Percentiles rank a stretch among this genome's conserved stretches.
Evolutionary conservation across 2,329 filamentous ascomycete species (phyloP).

Genomic region (Chaetomium globosum): DNA sequence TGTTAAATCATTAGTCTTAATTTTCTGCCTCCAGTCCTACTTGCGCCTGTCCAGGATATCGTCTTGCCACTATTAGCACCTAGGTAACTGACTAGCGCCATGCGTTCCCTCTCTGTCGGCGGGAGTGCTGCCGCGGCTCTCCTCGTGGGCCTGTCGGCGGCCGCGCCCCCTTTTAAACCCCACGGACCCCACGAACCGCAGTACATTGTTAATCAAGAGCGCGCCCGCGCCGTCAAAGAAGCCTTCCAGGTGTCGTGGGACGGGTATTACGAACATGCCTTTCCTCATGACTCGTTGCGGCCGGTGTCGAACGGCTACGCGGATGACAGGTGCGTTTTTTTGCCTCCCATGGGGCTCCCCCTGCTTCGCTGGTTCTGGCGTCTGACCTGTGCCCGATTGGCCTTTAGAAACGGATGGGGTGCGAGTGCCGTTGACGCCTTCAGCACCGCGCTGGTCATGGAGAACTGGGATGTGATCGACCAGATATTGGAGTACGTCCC

Average conservation of each 20-base stretch:
- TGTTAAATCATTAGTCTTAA: not conserved
- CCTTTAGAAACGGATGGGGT: constrained; percentile 75
- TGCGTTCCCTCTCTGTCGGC: constrained; percentile 21
- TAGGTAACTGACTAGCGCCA: constrained; percentile 1
- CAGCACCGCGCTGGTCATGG: constrained; percentile 78
- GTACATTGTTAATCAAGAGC: constrained; percentile 42
- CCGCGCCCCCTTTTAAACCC: constrained; percentile 14
- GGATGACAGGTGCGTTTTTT: constrained; percentile 67
- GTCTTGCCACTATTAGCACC: too few species aligned
- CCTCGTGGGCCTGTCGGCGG: constrained; percentile 27
- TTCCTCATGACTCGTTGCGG: constrained; percentile 73
- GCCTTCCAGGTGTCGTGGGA: constrained; percentile 72
- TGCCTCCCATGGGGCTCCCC: too few species aligned
- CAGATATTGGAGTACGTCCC: constrained; percentile 72
- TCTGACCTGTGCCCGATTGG: not conserved
- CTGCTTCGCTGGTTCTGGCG: not conserved
- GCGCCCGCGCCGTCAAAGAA: constrained; percentile 65
- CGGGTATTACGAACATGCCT: constrained; percentile 73
- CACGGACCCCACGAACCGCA: constrained; percentile 8
- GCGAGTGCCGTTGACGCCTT: constrained; percentile 80
- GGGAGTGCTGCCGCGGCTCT: constrained; percentile 9
- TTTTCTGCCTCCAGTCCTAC: too few species aligned
- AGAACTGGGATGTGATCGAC: constrained; percentile 65
- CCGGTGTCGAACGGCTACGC: constrained; percentile 66
- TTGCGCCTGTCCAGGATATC: not conserved